Base-by-base conservation (phyloP, 176 grass and related monocot species). In the Oryza brachyantha region DNA sequence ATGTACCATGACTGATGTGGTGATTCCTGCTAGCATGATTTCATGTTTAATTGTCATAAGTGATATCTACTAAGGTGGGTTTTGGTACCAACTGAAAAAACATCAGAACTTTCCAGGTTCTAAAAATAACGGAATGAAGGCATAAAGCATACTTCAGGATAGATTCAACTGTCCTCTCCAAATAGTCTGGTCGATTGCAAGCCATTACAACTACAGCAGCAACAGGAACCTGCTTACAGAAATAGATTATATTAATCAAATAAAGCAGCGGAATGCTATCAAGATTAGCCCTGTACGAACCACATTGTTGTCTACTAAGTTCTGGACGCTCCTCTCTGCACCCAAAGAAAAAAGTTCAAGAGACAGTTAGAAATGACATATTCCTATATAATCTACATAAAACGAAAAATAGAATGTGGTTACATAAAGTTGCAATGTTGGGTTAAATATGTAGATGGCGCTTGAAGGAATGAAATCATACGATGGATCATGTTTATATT, bases 151-250 rank as follows among this genome's bases (percentile, higher is more conserved):
- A 99, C 96, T 93, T 93, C 66, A 99, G 84, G 52, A 99, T 88
- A 89, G 96, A 99, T 85, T 95, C 83, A 24, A 99, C 83, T 91
- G 96, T 99, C 82, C 81, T 93, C 71, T 93, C 83, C 70, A 99
- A 87, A 89, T 99, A 99, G 42, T 95, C 96, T 70, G 90, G 92
- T 32, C 96, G 88, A 91, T 95, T 99, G 84, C 92, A 99, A 85
- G 96, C 96, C 96, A 99, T 95, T 65, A 99, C 83, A 39, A 99
- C 92, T 80, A 99, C 90, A 89, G 92, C 96, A 63, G 96, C 96
- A 77, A 95, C 83, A 85, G 87, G 90, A 52, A 72, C 85, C 93
- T 97, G 71, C 64, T 22, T 72, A 63, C 13, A 43, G 38, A 86
- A 84, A 76, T 46, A 86, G 13, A 50, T 69, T 21, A 62, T 31